Evolutionary conservation across 2,329 filamentous ascomycete genomes (phyloP), one percentile per base, ranked within the genome.

Genomic region (Pseudogymnoascus sp.): DNA sequence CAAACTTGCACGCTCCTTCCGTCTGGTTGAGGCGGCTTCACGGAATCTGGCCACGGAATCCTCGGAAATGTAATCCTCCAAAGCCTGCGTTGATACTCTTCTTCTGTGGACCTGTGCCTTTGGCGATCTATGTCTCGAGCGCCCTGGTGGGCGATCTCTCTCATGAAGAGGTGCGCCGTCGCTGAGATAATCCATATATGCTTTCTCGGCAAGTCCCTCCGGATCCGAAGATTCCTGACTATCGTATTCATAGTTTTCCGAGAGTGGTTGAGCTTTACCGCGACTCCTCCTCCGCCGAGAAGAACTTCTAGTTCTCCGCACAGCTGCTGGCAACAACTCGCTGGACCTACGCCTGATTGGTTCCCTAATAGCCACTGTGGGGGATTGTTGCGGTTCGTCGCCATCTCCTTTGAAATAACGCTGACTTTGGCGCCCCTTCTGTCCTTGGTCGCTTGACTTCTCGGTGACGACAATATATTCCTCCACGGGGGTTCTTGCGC

Each of bases 291-390:
- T 60, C 9, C 58, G 33, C 18, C 58, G 58, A 5, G 35, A 18
- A 21, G 58, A 38, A 38, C 38, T 60, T 60, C 33, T 40, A 31
- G 33, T 60, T 40, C 58, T 60, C 14, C 38, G 35, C 58, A 25
- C 33, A 16, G 33, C 6, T 60, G 25, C 58, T 60, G 58, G 58
- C 18, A 60, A 16, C 14, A 60, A 38, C 21, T 38, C 33, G 35
- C 33, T 60, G 2, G 58, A 60, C 18, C 38, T 25, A 8, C 16
- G 33, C 14, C n/a, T 60, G 12, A 18, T 40, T 16, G 58, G 58
- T n/a, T 60, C 35, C 25, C 38, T 33, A 40, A 25, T 38, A 21
- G 18, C 38, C 8, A 40, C 58, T 5, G 31, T 25, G 25, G 38
- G 58, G 9, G 58, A 60, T 31, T 38, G 38, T 23, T 35, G 58